Conservation (phyloP, 768 basidiomycete genomes). For the Leucocoprinus leucothites region DNA sequence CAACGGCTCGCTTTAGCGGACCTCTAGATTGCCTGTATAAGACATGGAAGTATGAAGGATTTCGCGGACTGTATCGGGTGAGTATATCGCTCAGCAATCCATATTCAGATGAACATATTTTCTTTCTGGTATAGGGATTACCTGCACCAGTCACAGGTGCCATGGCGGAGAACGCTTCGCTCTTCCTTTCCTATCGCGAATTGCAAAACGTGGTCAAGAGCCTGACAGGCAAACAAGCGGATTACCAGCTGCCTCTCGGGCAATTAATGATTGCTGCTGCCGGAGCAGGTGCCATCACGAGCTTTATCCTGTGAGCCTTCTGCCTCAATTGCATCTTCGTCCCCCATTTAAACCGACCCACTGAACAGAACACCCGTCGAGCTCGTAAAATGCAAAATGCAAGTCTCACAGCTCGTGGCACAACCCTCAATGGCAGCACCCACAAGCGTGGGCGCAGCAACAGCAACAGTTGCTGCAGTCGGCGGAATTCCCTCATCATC, state of each 20-base stretch:
- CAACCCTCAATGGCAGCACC: constrained; percentile 16
- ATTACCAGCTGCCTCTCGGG: constrained; percentile 43
- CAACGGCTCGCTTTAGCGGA: constrained; percentile 61
- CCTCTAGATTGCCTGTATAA: constrained; percentile 84
- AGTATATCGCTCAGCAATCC: constrained; percentile 24
- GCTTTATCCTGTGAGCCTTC: constrained; percentile 80
- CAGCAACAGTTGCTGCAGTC: constrained; percentile 13
- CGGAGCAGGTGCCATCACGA: constrained; percentile 83
- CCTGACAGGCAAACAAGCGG: constrained; percentile 25
- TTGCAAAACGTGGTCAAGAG: constrained; percentile 58
- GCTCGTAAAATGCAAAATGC: constrained; percentile 97
- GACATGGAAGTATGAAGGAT: constrained; percentile 80
- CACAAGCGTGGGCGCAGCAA: constrained; percentile 14
- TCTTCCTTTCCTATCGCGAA: constrained; percentile 86
- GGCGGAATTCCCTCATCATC: constrained; percentile 7
- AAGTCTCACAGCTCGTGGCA: constrained; percentile 45
- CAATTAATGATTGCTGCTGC: constrained; percentile 81
- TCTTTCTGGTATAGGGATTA: constrained; percentile 57
- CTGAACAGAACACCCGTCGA: constrained; percentile 81
- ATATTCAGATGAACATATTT: neutral
- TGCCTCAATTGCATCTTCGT: neutral
- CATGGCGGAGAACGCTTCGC: constrained; percentile 85
- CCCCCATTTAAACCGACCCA: constrained; percentile 2
- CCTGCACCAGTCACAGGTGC: constrained; percentile 90
- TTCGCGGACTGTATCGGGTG: constrained; percentile 85